Evolutionary conservation across 805 yeast genomes (phyloP), one percentile per base, ranked within the genome.

Genomic region (Lipomyces mesembrius): DNA sequence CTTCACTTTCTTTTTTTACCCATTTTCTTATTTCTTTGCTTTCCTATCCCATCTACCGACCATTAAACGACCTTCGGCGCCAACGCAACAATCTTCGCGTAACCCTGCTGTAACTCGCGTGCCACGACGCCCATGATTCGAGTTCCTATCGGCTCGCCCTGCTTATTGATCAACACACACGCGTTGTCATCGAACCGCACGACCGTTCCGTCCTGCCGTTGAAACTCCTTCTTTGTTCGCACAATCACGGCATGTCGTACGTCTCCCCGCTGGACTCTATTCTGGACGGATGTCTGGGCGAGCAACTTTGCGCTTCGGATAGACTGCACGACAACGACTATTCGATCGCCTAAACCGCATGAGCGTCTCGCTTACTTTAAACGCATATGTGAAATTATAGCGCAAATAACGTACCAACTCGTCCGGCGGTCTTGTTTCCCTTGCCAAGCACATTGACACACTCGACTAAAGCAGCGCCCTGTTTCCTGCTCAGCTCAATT

Each of bases 161-260:
- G 90, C 79, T 94, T 94, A 81, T 95, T 93, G 69, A 94, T 86
- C 75, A 95, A 83, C 43, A 95, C 98, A 81, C 98, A 93, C 0
- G 99, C 99, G 78, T 94, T 95, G 79, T 95, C 99, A 77, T 93
- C 97, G 77, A 95, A 95, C 73, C 90, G 83, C 35, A 95, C 84
- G 27, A 87, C 87, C 1, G 96, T 84, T 2, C 99, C 99, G 77
- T 95, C 98, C 2, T 88, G 84, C 76, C 99, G 86, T 74, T 84
- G 83, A 69, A 85, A 85, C 63, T 87, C 86, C 71, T 92, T 92
- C 79, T 88, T 92, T 0, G 98, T 92, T 79, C 99, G 88, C 22
- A 93, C 98, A 55, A 95, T 90, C 37, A 95, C 94, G 3, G 98
- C 99, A 75, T 96, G 94, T 66, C 95, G 89, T 62, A 95, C 91